A percentile compares a stretch with the other conserved stretches of the same genome.
These are phyloP conservation scores for Posidonia australis DNA, from an alignment of 106 monocot species.

Conservation along the genomic window DNA sequence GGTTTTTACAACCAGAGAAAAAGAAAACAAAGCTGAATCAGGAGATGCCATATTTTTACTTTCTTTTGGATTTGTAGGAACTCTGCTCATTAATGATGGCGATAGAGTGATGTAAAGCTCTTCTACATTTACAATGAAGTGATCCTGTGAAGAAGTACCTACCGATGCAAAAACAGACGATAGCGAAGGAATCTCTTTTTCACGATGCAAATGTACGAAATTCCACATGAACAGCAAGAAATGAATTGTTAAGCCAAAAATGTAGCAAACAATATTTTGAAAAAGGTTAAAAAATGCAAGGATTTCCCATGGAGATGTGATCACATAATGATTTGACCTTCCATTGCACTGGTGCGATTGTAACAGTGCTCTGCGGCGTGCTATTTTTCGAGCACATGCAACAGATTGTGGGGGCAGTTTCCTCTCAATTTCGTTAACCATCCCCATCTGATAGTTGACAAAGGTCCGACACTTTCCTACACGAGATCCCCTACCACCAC, in stretches of 20 bases:
- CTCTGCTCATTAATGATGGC: slow-evolving; percentile 5
- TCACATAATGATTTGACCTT: slow-evolving; percentile 9
- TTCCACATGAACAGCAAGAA: slow-evolving; percentile 8
- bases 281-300: slow-evolving; percentile 21
- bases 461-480: slow-evolving; percentile 9
- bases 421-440: slow-evolving; percentile 41
- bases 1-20: slow-evolving; percentile 33
- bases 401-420: slow-evolving; percentile 44
- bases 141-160: slow-evolving; percentile 9
- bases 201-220: not conserved
- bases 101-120: slow-evolving; percentile 37
- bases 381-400: slow-evolving; percentile 55
- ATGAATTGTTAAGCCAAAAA: slow-evolving; percentile 16
- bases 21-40: slow-evolving; percentile 15
- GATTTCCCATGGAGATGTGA: slow-evolving; percentile 19
- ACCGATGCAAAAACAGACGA: not conserved
- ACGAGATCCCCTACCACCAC: not conserved
- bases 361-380: slow-evolving; percentile 24
- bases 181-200: slow-evolving; percentile 7
- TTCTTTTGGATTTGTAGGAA: slow-evolving; percentile 3
- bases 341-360: not conserved
- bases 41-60: slow-evolving; percentile 4
- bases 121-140: slow-evolving; percentile 33
- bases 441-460: no score
- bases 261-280: slow-evolving; percentile 24